Evolutionary conservation across 345 rosid species (phyloP), one percentile per base, ranked within the genome.

Genomic region (Schrenkiella parvula): DNA sequence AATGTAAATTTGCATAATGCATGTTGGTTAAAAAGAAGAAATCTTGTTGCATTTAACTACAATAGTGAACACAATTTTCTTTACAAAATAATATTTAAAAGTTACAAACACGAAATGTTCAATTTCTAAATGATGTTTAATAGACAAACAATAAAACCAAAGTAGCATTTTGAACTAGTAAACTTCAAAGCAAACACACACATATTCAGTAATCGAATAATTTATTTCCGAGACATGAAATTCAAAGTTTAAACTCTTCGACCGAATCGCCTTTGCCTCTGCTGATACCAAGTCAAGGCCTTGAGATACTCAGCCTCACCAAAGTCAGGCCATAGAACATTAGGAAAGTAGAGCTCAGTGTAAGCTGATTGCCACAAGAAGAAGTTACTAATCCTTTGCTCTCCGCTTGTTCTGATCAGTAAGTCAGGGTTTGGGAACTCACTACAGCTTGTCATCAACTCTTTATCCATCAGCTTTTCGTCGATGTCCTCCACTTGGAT

Each of bases 301-400:
- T 82, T 83, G 1, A 72, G 62, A 31, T 87, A 84, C 60, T 83
- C 86, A 0, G 52, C 78, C 38, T 81, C 54, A 12, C 81, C 75
- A 15, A 87, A 89, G 75, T 87, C 89, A 17, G 92, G 96, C 92
- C 96, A 87, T 1, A 86, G 76, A 1, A 85, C 48, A 25, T 68
- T 78, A 0, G 54, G 73, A n/a, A 89, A 86, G 80, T 75, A 83
- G 29, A 89, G 85, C 31, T 89, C 92, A 0, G 92, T 84, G 62
- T 89, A 84, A 17, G 92, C 96, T 67, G 86, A 66, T 19, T 87
- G 91, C 89, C 89, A 89, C 14, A 87, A 28, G 72, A 83, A 75
- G 71, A 86, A 89, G 81, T 86, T 87, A 71, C 91, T 89, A 57
- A 89, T 80, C 57, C 96, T 61, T 5, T 80, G 85, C 57, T 86